Base-by-base conservation (phyloP, 202 grass and related monocot species). In the Setaria italica region DNA sequence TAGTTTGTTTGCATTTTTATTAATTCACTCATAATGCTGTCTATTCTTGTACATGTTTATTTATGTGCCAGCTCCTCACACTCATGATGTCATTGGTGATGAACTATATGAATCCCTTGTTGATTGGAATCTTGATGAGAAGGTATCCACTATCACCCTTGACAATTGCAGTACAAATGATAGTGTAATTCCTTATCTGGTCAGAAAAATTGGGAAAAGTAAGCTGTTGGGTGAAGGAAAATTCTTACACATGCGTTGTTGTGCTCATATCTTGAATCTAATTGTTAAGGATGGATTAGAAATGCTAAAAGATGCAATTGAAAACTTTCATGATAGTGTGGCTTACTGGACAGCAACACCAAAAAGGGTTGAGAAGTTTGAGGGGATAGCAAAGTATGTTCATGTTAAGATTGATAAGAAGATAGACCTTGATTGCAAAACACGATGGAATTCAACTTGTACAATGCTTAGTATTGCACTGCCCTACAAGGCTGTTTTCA, bases 111-210 rank as follows among this genome's bases (percentile, higher is more conserved):
- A 62, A 0, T 62, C 58, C 7, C 21, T 62, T 21, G 58, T 62
- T 30, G 58, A 62, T 10, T 62, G 58, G 58, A 62, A 62, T 62
- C 9, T 62, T 11, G 64, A 82, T 82, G 19, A 42, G 12, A 82
- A 82, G 50, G 11, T 82, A 68, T 37, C 2, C 35, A 37, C 35
- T 37, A 37, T 37, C 35, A 37, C 35, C 4, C 35, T 37, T 37
- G 35, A 37, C 35, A 37, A 37, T 37, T 37, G 35, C 35, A 37
- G 3, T 37, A 37, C 35, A 37, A 37, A 37, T 37, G 35, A 37
- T 37, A 37, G 35, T 37, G 35, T 4, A 37, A 37, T 37, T 37
- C 35, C 35, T 37, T 37, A 37, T 37, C 35, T 37, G 35, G 35
- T 37, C 35, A 37, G 2, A 4, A 37, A 37, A 37, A 37, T 37